Evolutionary conservation across 306 rosid genomes (phyloP), one percentile per base, ranked within the genome.

Genomic region (Cucumis cinereus): DNA sequence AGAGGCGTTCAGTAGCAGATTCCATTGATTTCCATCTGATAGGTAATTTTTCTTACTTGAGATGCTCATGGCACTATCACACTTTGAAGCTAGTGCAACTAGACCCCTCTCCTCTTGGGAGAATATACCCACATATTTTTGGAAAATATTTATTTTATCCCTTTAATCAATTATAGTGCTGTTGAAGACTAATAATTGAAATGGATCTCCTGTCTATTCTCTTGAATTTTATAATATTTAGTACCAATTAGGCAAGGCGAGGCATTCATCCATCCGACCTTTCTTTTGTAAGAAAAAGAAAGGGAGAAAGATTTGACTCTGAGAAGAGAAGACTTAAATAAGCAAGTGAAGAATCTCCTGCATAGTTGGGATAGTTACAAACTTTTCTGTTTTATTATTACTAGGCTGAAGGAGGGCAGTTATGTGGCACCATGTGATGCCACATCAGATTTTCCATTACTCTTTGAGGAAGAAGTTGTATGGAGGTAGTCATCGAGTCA

Each of bases 11-110:
- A 20, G 77, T 95, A 26, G 97, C 96, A 22, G 99, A 95, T 47
- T 86, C 97, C 85, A 88, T 95, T 47, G 93, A 95, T 86, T 92
- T 79, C 81, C 96, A 0, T 75, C 58, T 88, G 22, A 87, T 95
- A 82, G 99, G 99, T 95, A 90, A 81, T 81, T 7, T 79, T 84
- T 36, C 63, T 72, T 24, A 2, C 45, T 24, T 72, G 26, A 71
- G 54, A 26, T 72, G 76, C 58, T 22, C 1, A 41, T 69, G 74
- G 50, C 36, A 23, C 57, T 12, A 20, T 71, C 36, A 26, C 41
- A 69, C 38, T 30, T 23, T 43, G 38, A 26, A 45, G 38, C 74
- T 23, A 12, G n/a, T n/a, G 52, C 45, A n/a, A 33, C 47, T 63
- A 38, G 52, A 20, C 24, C 73, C 30, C 24, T 24, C 28, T 5